phyloP scores from a whole-genome alignment of 2,329 filamentous ascomycete species.

The Penicillium thymicola region DNA sequence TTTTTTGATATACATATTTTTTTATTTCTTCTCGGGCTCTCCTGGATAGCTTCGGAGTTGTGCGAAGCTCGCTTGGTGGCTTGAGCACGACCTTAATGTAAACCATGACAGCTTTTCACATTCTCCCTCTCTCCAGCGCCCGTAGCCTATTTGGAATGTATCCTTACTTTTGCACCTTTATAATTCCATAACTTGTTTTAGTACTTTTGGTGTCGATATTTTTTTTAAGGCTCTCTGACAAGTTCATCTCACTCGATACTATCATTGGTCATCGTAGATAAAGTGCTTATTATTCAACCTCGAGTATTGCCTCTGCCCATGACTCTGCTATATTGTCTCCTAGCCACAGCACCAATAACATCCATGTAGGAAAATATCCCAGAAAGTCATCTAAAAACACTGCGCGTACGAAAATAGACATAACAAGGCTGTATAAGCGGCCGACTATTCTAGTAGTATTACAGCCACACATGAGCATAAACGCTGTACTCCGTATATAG shows the following conservation, averaged over 20 bases:
- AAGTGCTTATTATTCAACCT: too few relatives aligned
- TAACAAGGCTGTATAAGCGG: neutral
- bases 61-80: constrained; percentile 28
- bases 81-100: constrained; percentile 31
- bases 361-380: neutral
- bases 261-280: too few relatives aligned
- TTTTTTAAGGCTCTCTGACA: neutral
- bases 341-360: neutral
- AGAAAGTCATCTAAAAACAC: neutral
- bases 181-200: neutral
- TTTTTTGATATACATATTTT: constrained; percentile 25
- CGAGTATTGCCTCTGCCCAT: neutral
- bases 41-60: constrained; percentile 30
- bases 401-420: neutral
- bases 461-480: neutral
- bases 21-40: constrained; percentile 23
- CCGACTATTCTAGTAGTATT: neutral
- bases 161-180: neutral
- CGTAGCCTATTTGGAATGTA: constrained; percentile 24
- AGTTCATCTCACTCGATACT: neutral
- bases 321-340: neutral
- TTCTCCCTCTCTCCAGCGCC: constrained; percentile 18
- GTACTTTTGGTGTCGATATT: neutral
- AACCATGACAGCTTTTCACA: constrained; percentile 29
- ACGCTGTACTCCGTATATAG: too few relatives aligned